Evolutionary conservation across 208 protist species (phyloP), one percentile per base, ranked within the genome.

Genomic region (Crithidia thermophila): DNA sequence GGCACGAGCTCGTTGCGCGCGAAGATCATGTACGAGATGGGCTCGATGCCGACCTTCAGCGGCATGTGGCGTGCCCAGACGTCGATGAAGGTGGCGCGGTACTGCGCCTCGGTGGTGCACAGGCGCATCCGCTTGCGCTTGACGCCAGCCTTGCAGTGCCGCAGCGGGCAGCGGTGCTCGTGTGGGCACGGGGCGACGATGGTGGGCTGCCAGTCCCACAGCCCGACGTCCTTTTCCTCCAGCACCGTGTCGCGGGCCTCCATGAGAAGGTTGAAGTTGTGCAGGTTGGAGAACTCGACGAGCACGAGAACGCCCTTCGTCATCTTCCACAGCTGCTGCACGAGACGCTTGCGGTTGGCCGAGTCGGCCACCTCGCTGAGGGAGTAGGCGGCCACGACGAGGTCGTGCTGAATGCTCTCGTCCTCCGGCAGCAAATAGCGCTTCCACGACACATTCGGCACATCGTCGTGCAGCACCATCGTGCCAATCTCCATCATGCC

Each of bases 401-500:
- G 64, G 64, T 95, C 90, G 72, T 94, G 89, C 61, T 87, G 82
- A 25, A 90, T 88, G 25, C 73, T 62, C 61, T 92, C 85, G 60
- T 93, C 87, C 77, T 95, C 87, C 5, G 85, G 87, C 25, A 94
- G 75, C 28, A 95, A 76, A 63, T 91, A 95, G 27, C 87, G 87
- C 77, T 89, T 93, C 87, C 90, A 95, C 47, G 85, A 83, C 16
- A 95, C 85, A 60, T 95, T 88, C 11, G 87, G 87, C 43, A 93
- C 81, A 60, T 95, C 90, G 39, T 95, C 90, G 66, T 91, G 85
- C 20, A 95, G 81, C 47, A 93, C 87, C 85, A 94, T 92, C 25
- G 87, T 94, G 18, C 86, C 90, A 27, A 94, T 93, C 75, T 95
- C 87, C 84, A 95, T 94, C 90, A 95, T 95, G 23, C 90, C 90